A percentile compares a stretch with the other conserved stretches of the same genome.
These are phyloP conservation scores for Ceratobasidium sp. DNA, from an alignment of 1,284 basidiomycete genomes.

Conservation along the genomic window DNA sequence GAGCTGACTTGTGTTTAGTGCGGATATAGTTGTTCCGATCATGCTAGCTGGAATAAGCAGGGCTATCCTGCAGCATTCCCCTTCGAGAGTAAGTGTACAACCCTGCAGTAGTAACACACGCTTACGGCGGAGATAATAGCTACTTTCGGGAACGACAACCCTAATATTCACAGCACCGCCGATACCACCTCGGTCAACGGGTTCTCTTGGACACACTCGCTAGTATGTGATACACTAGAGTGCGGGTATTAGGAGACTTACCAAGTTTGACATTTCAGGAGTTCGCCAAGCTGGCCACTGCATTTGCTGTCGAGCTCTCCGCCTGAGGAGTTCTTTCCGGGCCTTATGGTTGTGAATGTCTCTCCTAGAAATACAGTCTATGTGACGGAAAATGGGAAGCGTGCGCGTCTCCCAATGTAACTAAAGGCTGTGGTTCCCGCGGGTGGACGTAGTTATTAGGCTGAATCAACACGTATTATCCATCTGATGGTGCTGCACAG, in stretches of 20 bases:
- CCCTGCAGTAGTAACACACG: not conserved
- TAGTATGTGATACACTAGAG: constrained; percentile 39
- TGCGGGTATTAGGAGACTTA: not conserved
- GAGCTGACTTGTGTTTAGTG: constrained; percentile 2
- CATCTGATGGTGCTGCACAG: no score
- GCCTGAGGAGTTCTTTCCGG: no score
- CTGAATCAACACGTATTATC: no score
- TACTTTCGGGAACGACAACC: constrained; percentile 28
- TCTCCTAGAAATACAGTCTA: no score
- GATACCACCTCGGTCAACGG: constrained; percentile 66
- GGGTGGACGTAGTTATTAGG: no score
- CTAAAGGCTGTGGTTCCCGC: no score
- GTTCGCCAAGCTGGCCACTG: constrained; percentile 65
- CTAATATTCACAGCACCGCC: constrained; percentile 61
- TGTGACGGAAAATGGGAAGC: no score
- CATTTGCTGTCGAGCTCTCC: constrained; percentile 63
- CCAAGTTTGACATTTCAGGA: constrained; percentile 50
- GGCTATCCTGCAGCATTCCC: constrained; percentile 61
- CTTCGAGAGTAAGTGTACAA: constrained; percentile 54
- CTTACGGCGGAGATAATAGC: constrained; percentile 53
- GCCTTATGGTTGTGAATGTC: no score
- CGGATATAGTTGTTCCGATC: constrained; percentile 46
- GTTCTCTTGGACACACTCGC: constrained; percentile 63
- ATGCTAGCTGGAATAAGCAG: constrained; percentile 58
- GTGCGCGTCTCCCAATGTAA: no score